Conservation (phyloP, 202 grass and related monocot genomes). For the Carex arenaria region DNA sequence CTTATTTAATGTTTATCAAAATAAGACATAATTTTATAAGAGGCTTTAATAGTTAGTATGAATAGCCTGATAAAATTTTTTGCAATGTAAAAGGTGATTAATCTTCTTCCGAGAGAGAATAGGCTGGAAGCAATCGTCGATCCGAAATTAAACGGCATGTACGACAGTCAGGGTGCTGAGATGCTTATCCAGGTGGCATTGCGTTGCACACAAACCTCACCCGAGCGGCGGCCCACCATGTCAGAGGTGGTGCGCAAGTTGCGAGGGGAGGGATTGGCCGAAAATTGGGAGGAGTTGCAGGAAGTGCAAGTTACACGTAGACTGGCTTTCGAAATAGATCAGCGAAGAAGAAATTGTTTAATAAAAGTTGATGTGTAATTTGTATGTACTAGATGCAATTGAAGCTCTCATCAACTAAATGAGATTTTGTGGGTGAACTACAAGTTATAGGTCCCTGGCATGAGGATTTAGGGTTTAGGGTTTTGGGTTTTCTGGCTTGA, state of each 20-base stretch:
- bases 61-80: neutral
- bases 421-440: neutral
- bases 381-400: conserved; percentile 52
- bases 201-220: conserved; percentile 62
- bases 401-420: conserved; percentile 66
- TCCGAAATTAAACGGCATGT: conserved; percentile 46
- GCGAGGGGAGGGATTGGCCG: conserved; percentile 65
- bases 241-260: conserved; percentile 79
- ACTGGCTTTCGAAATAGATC: conserved; percentile 52
- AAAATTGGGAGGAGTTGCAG: conserved; percentile 77
- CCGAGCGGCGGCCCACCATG: conserved; percentile 72
- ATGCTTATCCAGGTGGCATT: conserved; percentile 74
- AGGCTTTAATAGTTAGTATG: neutral
- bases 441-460: no score
- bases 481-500: no score
- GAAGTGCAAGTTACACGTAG: conserved; percentile 51
- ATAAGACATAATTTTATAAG: neutral
- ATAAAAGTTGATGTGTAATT: conserved; percentile 30
- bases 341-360: conserved; percentile 49
- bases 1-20: neutral
- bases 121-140: conserved; percentile 46
- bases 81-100: conserved; percentile 51
- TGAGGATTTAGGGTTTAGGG: no score
- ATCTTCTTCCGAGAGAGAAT: conserved; percentile 54
- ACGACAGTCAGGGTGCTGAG: conserved; percentile 52